Conservation (phyloP, 2,329 filamentous ascomycete genomes). For the Scedosporium dehoogii region DNA sequence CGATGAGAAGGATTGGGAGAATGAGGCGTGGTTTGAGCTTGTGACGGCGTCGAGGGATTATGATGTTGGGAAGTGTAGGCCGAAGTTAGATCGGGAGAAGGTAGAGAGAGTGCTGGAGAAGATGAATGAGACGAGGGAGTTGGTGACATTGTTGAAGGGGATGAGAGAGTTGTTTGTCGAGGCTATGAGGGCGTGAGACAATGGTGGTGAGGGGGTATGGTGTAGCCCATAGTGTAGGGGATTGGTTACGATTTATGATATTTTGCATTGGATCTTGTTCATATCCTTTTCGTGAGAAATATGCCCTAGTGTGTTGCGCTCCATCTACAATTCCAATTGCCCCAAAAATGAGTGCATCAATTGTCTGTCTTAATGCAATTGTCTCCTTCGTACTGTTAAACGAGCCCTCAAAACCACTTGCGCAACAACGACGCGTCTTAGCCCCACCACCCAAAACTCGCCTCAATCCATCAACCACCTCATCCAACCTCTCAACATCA, state of each 20-base stretch:
- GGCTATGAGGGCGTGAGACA: constrained; percentile 42
- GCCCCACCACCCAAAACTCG: background rate
- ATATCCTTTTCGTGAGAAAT: background rate
- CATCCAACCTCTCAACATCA: background rate
- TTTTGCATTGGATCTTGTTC: background rate
- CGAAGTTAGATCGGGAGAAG: constrained; percentile 70
- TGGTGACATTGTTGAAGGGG: constrained; percentile 64
- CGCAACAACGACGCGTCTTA: background rate
- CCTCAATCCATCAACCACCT: background rate
- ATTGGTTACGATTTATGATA: background rate
- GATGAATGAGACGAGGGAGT: constrained; percentile 71
- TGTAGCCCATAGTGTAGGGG: background rate
- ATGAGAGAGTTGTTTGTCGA: constrained; percentile 74
- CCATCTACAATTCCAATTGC: no score
- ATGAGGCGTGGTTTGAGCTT: constrained; percentile 89
- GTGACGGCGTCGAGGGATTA: constrained; percentile 75
- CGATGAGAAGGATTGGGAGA: constrained; percentile 77
- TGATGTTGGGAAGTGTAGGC: constrained; percentile 69
- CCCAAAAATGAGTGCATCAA: no score
- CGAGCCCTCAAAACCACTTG: background rate
- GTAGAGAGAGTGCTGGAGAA: constrained; percentile 67
- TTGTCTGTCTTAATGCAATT: no score
- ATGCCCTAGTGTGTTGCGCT: no score
- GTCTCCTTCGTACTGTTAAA: no score
- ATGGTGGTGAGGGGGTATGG: background rate